Evolutionary conservation across 345 rosid genomes (phyloP).

Genomic region (Eucalyptus polyanthemos): DNA sequence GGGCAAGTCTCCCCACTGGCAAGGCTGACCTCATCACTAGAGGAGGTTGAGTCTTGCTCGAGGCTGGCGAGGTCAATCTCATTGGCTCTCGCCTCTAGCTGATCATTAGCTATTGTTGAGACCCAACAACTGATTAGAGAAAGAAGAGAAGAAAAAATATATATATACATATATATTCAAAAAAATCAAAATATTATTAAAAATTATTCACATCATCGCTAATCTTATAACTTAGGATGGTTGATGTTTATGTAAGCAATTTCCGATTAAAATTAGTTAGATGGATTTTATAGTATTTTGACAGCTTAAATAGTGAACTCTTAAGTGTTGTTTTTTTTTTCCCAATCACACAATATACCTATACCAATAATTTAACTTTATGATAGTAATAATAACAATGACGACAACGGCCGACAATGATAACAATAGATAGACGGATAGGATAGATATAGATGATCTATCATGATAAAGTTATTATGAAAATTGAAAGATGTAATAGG

Average conservation of each 20-base stretch:
- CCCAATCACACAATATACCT: neutral
- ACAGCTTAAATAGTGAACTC: neutral
- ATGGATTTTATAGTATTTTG: neutral
- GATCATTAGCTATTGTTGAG: neutral
- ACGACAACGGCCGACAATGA: neutral
- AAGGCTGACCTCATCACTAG: neutral
- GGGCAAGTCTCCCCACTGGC: neutral
- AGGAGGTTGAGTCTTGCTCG: neutral
- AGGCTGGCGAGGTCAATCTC: neutral
- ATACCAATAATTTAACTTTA: neutral
- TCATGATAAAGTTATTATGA: neutral
- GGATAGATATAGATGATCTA: neutral
- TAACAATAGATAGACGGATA: neutral
- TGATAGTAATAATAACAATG: neutral
- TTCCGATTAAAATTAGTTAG: accelerated
- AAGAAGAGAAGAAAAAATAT: too few species aligned
- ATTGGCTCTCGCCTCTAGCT: neutral
- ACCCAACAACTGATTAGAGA: neutral
- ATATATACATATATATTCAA: too few species aligned
- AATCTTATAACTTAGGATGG: neutral
- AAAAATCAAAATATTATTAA: too few species aligned
- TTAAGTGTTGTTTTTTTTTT: neutral
- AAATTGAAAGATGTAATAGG: neutral
- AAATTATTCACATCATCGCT: accelerated
- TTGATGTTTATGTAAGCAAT: neutral